phyloP scores from a whole-genome alignment of 1,139 yeast genomes.

The Yamadazyma songkhlaensis region DNA sequence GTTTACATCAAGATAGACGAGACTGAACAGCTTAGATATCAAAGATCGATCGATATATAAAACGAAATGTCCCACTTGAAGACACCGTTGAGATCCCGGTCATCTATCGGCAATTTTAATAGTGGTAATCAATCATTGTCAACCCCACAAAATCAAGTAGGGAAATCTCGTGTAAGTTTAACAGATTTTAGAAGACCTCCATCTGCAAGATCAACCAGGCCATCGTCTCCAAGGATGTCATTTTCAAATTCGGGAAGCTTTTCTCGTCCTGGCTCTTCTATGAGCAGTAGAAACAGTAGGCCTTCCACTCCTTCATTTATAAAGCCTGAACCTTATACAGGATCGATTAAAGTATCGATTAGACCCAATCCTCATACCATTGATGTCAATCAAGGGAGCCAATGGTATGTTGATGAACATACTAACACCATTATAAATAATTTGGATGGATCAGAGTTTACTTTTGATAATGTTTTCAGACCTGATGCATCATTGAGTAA shows the following conservation, averaged over 20 bases:
- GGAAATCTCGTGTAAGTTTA: constrained; percentile 17
- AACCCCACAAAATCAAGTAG: constrained; percentile 16
- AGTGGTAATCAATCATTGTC: constrained; percentile 4
- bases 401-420: constrained; percentile 44
- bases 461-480: constrained; percentile 75
- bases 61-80: constrained; percentile 8
- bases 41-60: not conserved
- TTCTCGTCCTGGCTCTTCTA: constrained; percentile 35
- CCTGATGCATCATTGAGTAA: constrained; percentile 47
- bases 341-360: constrained; percentile 50
- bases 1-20: constrained; percentile 4
- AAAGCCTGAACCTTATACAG: constrained; percentile 43
- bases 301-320: constrained; percentile 39
- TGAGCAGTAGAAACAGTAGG: constrained; percentile 27
- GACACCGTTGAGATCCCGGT: constrained; percentile 23
- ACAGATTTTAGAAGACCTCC: constrained; percentile 26
- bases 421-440: constrained; percentile 44
- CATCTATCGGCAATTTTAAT: constrained; percentile 18
- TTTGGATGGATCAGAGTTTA: constrained; percentile 53
- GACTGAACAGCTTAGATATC: not conserved
- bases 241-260: constrained; percentile 1
- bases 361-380: constrained; percentile 50
- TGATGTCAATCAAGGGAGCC: constrained; percentile 20
- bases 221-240: constrained; percentile 21
- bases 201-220: constrained; percentile 20